A percentile compares a stretch with the other conserved stretches of the same genome.
Conservation (phyloP, 192 early-diverging fungal species). For the Rhizoclosmatium globosum region DNA sequence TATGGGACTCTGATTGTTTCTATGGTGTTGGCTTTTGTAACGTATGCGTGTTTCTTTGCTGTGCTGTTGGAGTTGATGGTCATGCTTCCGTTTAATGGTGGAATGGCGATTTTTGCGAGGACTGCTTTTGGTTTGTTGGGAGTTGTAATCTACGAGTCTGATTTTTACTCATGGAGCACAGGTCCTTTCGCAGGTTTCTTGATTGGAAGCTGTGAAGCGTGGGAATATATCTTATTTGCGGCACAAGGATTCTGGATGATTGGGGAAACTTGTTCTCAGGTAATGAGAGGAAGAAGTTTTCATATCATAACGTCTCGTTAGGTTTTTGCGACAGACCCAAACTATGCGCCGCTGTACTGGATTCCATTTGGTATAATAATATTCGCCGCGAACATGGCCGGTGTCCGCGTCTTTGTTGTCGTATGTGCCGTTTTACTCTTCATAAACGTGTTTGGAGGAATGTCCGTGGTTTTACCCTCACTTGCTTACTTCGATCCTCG, state of each 20-base stretch:
- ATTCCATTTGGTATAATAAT: background rate
- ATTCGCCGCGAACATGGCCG: background rate
- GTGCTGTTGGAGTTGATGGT: slow-evolving; percentile 20
- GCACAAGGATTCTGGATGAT: slow-evolving; percentile 5
- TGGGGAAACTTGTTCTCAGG: background rate
- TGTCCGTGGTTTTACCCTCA: background rate
- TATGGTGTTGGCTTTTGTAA: background rate
- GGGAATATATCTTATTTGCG: slow-evolving; percentile 23
- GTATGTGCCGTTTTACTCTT: background rate
- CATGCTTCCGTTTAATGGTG: slow-evolving; percentile 31
- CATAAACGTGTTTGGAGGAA: background rate
- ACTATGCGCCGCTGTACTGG: slow-evolving; percentile 9
- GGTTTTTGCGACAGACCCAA: background rate
- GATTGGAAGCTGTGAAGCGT: slow-evolving; percentile 8
- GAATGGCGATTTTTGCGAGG: slow-evolving; percentile 12
- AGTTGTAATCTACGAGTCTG: background rate
- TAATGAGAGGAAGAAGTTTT: background rate
- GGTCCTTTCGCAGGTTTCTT: slow-evolving; percentile 20
- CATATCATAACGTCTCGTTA: background rate
- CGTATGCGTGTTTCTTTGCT: background rate
- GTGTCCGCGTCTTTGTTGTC: background rate
- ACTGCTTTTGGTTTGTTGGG: background rate
- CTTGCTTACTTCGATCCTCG: background rate
- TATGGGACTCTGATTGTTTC: slow-evolving; percentile 12
- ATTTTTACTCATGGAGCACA: background rate